Evolutionary conservation across 805 yeast species (phyloP).

Genomic region (Yamadazyma sp.): DNA sequence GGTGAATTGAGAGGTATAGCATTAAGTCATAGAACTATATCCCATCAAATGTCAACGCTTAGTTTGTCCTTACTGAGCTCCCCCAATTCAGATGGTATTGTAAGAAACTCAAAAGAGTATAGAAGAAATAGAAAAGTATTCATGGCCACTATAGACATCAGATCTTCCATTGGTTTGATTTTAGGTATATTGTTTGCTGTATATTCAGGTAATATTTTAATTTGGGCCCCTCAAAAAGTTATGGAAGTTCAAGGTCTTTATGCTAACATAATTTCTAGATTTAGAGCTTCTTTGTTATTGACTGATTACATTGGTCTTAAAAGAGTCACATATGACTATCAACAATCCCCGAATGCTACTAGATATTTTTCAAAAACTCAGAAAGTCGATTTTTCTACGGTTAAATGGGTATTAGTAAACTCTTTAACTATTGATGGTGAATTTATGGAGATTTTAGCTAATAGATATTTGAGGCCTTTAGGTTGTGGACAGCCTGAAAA

Average conservation of each 20-base stretch:
- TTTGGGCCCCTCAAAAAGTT: conserved; percentile 74
- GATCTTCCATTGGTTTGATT: conserved; percentile 77
- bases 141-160: conserved; percentile 40
- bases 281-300: conserved; percentile 67
- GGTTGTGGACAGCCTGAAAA: conserved; percentile 77
- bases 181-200: conserved; percentile 77
- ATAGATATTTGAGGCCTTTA: conserved; percentile 85
- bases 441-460: conserved; percentile 81
- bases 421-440: conserved; percentile 91
- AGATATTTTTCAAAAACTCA: conserved; percentile 73
- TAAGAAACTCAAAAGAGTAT: conserved; percentile 34
- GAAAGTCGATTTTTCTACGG: conserved; percentile 71
- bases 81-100: conserved; percentile 56
- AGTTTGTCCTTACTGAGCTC: conserved; percentile 64
- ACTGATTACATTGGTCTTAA: conserved; percentile 88
- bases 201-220: conserved; percentile 76
- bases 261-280: conserved; percentile 73
- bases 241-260: conserved; percentile 82
- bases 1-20: conserved; percentile 95
- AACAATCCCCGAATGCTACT: conserved; percentile 81
- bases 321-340: conserved; percentile 89
- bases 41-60: conserved; percentile 82
- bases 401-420: conserved; percentile 87
- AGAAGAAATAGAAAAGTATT: conserved; percentile 51
- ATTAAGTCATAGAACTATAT: conserved; percentile 80